Evolutionary conservation across 192 early-diverging fungal genomes (phyloP), one percentile per base, ranked within the genome.

Genomic region (Chytriomyces confervae): DNA sequence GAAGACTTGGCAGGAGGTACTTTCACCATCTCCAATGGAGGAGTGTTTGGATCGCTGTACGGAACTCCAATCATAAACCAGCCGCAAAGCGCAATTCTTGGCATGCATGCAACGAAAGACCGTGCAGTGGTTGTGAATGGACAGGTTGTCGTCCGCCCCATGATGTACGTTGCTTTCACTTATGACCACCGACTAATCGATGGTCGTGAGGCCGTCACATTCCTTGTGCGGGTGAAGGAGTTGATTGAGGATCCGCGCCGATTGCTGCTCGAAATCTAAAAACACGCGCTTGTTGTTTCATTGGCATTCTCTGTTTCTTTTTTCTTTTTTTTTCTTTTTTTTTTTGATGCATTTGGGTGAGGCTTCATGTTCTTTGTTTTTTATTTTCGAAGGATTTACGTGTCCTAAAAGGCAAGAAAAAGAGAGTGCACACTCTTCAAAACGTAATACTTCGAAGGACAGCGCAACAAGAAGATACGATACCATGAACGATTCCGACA

Each of bases 101-200:
- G 97, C 50, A 99, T 99, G 97, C 97, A 99, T 85, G 95, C 92
- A 51, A 94, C 93, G 79, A 99, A 99, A 88, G 97, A 99, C 78
- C 91, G 97, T 79, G 91, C 96, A 43, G 91, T 99, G 62, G 97
- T 92, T 46, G 88, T 99, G 49, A 92, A 97, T 75, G 97, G 97
- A 79, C 89, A 96, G 92, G 90, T 94, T 49, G 82, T 73, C 23
- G 66, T 78, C 13, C 81, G 87, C 24, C 87, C 87, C 53, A 88
- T 88, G 87, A 99, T 99, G 97, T 98, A 98, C 83, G 84, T 99
- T 80, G 96, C 96, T 46, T 87, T 99, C 71, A 97, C 97, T 46
- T 99, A 99, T 78, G 97, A 99, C 82, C 97, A 99, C 89, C 94
- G 97, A 72, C 85, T 99, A 77, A 95, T 99, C 86, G 97, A 99